Conservation (phyloP, 2,329 filamentous ascomycete species). For the Aureobasidium melanogenum region DNA sequence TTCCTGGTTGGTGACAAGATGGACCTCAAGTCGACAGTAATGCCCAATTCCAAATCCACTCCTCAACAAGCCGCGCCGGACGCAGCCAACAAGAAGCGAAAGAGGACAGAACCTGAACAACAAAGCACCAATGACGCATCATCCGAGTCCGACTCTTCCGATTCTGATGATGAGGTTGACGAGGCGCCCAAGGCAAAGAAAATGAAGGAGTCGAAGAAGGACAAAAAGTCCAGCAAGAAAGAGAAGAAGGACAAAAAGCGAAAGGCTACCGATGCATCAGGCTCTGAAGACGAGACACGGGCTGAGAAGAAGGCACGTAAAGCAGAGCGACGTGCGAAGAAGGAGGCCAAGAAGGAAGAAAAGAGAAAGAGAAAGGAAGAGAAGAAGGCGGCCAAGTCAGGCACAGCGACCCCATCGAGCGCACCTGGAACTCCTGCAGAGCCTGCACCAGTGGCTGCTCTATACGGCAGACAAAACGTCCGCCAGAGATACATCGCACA, state of each 20-base stretch:
- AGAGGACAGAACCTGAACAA: constrained; percentile 16
- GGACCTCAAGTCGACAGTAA: constrained; percentile 24
- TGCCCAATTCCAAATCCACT: constrained; percentile 19
- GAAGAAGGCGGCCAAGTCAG: constrained; percentile 23
- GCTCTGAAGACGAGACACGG: constrained; percentile 13
- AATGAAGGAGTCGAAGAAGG: constrained; percentile 26
- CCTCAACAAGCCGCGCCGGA: constrained; percentile 31
- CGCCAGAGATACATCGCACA: constrained; percentile 78
- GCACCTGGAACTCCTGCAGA: constrained; percentile 5
- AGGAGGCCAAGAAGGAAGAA: constrained; percentile 44
- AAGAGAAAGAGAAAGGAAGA: constrained; percentile 37
- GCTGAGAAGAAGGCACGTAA: constrained; percentile 28
- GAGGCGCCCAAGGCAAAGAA: constrained; percentile 19
- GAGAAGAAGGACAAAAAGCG: constrained; percentile 21
- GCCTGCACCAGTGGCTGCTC: constrained; percentile 15
- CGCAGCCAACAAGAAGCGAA: constrained; percentile 11
- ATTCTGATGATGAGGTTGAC: constrained; percentile 12
- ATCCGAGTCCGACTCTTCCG: constrained; percentile 15
- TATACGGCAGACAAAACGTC: constrained; percentile 54
- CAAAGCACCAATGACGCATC: constrained; percentile 23
- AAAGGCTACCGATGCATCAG: constrained; percentile 14
- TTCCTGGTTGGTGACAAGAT: constrained; percentile 54
- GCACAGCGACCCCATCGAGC: constrained; percentile 10
- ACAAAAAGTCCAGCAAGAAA: constrained; percentile 28
- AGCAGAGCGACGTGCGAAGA: constrained; percentile 38